A percentile compares a stretch with the other conserved stretches of the same genome.
These are phyloP conservation scores for Colletotrichum caudatum DNA, from an alignment of 2,329 filamentous ascomycete genomes.

Conservation along the genomic window DNA sequence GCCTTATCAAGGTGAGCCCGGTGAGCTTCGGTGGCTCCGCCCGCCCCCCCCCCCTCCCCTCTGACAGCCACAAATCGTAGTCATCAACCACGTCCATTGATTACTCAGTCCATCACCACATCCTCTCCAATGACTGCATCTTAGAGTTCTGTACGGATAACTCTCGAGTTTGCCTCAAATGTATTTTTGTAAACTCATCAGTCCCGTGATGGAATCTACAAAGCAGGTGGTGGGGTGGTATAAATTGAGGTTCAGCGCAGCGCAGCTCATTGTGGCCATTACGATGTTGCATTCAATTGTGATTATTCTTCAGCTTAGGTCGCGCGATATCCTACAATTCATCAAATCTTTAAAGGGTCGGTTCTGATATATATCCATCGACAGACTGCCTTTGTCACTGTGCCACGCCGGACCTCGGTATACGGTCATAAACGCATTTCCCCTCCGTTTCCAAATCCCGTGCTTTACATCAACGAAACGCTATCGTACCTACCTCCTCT, in stretches of 20 bases:
- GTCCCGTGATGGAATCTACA: background rate
- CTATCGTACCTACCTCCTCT: no score
- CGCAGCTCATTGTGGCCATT: background rate
- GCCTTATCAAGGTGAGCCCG: conserved; percentile 13
- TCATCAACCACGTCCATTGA: background rate
- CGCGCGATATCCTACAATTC: background rate
- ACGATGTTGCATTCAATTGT: background rate
- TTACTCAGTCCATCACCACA: background rate
- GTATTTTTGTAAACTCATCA: background rate
- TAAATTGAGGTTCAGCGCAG: background rate
- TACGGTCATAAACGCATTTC: conserved; percentile 18
- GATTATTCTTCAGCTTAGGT: background rate
- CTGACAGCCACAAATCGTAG: background rate
- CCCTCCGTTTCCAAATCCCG: conserved; percentile 20
- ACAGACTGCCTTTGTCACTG: background rate
- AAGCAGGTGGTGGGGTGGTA: background rate
- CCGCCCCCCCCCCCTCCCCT: background rate
- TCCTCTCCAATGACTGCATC: background rate
- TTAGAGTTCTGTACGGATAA: background rate
- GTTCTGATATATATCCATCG: background rate
- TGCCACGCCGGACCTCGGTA: conserved; percentile 32
- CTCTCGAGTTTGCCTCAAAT: background rate
- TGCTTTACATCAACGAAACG: background rate
- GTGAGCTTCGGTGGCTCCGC: conserved; percentile 1
- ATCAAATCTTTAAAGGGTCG: background rate